These are phyloP conservation scores for Castanospermum australe DNA, from an alignment of 306 rosid species.

Conservation along the genomic window DNA sequence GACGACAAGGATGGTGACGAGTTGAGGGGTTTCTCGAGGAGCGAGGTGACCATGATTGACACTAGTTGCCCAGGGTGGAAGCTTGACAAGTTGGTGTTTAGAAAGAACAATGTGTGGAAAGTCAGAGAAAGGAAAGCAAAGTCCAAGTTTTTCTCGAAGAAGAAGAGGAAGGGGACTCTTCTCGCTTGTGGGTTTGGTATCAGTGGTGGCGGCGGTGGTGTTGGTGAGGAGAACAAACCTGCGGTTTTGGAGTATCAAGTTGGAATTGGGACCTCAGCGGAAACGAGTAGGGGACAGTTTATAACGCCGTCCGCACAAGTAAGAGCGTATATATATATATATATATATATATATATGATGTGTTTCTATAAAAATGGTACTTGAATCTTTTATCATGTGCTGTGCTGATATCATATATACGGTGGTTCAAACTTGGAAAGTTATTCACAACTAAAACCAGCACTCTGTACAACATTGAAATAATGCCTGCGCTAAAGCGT, in stretches of 20 bases:
- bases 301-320: constrained; percentile 29
- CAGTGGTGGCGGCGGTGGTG: neutral
- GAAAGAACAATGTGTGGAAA: constrained; percentile 78
- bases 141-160: constrained; percentile 52
- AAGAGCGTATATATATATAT: constrained; percentile 20
- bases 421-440: neutral
- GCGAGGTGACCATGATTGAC: constrained; percentile 90
- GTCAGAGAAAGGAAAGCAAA: constrained; percentile 75
- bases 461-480: constrained; percentile 13
- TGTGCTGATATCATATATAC: neutral
- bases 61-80: constrained; percentile 78
- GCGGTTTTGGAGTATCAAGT: constrained; percentile 11
- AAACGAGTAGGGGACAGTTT: constrained; percentile 13
- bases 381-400: neutral
- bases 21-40: constrained; percentile 71
- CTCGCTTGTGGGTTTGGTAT: neutral
- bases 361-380: neutral
- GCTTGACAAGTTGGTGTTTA: constrained; percentile 71
- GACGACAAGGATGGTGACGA: constrained; percentile 45
- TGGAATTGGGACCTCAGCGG: constrained; percentile 26
- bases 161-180: constrained; percentile 46
- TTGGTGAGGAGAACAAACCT: constrained; percentile 40
- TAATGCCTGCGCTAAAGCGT: neutral
- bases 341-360: neutral
- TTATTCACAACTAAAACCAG: neutral